Conservation (phyloP, 352 stramenopile genomes). For the Thalassiosira allenii region DNA sequence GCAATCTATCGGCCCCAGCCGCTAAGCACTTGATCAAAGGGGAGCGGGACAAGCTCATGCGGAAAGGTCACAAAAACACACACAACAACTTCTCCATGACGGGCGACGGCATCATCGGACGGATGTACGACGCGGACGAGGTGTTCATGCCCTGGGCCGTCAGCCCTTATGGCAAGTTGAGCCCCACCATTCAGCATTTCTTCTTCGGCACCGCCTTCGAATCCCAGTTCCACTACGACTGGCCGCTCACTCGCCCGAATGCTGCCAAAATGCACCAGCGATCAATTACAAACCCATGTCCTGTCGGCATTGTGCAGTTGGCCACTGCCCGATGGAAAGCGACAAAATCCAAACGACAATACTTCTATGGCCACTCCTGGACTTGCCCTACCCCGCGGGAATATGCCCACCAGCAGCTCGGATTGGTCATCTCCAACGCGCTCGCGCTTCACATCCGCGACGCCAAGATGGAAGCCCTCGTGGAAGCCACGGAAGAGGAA, state of each 20-base stretch:
- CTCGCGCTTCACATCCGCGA: slow-evolving; percentile 18
- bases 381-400: slow-evolving; percentile 10
- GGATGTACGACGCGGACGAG: not conserved
- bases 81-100: slow-evolving; percentile 6
- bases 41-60: slow-evolving; percentile 16
- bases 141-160: not conserved
- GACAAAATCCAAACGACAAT: not conserved
- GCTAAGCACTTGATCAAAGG: slow-evolving; percentile 4
- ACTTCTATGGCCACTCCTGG: slow-evolving; percentile 29
- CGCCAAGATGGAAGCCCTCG: not conserved
- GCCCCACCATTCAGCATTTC: not conserved
- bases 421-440: slow-evolving; percentile 9
- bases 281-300: not conserved
- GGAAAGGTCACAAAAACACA: slow-evolving; percentile 1
- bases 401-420: slow-evolving; percentile 15
- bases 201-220: not conserved
- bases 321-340: not conserved
- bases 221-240: not conserved
- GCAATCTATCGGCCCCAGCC: slow-evolving; percentile 17
- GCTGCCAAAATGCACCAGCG: not conserved
- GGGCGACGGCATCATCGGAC: slow-evolving; percentile 11
- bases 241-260: not conserved
- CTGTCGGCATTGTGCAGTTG: not conserved
- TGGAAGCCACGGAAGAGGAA: not conserved
- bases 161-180: not conserved